phyloP scores from a whole-genome alignment of 2,329 filamentous ascomycete species.

The Cytospora schulzeri region DNA sequence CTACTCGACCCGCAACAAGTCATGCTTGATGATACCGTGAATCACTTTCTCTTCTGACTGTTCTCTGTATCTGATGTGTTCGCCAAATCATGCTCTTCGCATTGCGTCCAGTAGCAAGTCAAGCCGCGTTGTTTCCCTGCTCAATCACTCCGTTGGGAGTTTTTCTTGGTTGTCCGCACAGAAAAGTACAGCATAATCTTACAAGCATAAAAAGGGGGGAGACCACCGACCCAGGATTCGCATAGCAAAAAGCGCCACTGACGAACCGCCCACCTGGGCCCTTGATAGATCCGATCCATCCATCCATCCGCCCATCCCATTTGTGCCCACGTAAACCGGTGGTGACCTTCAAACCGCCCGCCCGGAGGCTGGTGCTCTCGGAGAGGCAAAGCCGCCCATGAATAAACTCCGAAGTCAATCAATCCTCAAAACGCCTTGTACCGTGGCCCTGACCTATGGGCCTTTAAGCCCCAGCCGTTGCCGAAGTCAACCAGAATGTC shows the following conservation, averaged over 20 bases:
- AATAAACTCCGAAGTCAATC: neutral
- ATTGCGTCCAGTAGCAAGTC: neutral
- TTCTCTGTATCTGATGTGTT: neutral
- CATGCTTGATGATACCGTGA: neutral
- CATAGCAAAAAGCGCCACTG: neutral
- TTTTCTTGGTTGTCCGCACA: neutral
- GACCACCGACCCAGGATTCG: neutral
- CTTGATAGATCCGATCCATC: neutral
- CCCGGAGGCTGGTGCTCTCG: neutral
- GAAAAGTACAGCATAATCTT: neutral
- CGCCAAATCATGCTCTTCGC: neutral
- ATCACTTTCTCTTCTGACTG: neutral
- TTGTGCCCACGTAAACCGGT: neutral
- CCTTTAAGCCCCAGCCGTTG: neutral
- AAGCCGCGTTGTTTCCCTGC: neutral
- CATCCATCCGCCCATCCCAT: neutral
- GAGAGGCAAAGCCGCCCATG: neutral
- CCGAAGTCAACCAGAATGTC: neutral
- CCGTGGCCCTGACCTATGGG: neutral
- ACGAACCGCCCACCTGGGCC: neutral
- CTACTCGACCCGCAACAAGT: neutral
- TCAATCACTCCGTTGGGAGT: too few relatives aligned
- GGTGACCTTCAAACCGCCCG: neutral
- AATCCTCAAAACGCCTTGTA: slow-evolving; percentile 8
- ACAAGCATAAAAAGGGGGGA: neutral